These are phyloP conservation scores for Xanthoconium purpureum DNA, from an alignment of 768 basidiomycete species.

Conservation along the genomic window DNA sequence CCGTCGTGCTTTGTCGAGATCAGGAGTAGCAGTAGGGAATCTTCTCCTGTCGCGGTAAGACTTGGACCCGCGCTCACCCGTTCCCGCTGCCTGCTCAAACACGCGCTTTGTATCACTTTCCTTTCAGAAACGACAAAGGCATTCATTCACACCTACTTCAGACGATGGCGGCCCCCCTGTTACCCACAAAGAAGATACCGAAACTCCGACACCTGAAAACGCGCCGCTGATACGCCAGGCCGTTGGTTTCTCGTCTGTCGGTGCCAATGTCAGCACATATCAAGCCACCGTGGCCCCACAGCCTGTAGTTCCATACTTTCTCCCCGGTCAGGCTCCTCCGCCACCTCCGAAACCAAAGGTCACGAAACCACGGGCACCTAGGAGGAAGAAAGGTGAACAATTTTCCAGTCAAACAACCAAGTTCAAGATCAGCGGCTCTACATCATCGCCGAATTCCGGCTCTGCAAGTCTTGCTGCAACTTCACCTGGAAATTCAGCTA, in stretches of 20 bases:
- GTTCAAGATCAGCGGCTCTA: slow-evolving; percentile 42
- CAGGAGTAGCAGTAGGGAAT: slow-evolving; percentile 61
- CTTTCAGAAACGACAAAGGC: slow-evolving; percentile 40
- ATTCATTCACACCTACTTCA: slow-evolving; percentile 51
- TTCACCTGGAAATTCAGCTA: slow-evolving; percentile 20
- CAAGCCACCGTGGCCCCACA: slow-evolving; percentile 24
- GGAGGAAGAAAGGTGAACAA: slow-evolving; percentile 35
- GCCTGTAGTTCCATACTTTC: slow-evolving; percentile 35
- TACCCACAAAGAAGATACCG: slow-evolving; percentile 36
- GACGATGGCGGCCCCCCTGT: slow-evolving; percentile 47
- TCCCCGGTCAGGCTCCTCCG: slow-evolving; percentile 50
- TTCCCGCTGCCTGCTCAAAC: background rate
- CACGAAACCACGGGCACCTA: slow-evolving; percentile 23
- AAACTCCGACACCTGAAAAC: slow-evolving; percentile 45
- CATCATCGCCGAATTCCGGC: slow-evolving; percentile 32
- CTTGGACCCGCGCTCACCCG: background rate
- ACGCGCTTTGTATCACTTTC: background rate
- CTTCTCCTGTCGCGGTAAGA: slow-evolving; percentile 48
- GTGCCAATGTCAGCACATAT: slow-evolving; percentile 30
- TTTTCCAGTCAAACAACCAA: slow-evolving; percentile 47
- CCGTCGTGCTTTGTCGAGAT: slow-evolving; percentile 2
- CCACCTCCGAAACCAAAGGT: slow-evolving; percentile 25
- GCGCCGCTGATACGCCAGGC: slow-evolving; percentile 57
- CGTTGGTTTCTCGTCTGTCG: slow-evolving; percentile 46
- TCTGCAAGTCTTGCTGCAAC: slow-evolving; percentile 33